These are phyloP conservation scores for Pelargonium myrrhifolium DNA, from an alignment of 441 rosid genomes.

Conservation along the genomic window DNA sequence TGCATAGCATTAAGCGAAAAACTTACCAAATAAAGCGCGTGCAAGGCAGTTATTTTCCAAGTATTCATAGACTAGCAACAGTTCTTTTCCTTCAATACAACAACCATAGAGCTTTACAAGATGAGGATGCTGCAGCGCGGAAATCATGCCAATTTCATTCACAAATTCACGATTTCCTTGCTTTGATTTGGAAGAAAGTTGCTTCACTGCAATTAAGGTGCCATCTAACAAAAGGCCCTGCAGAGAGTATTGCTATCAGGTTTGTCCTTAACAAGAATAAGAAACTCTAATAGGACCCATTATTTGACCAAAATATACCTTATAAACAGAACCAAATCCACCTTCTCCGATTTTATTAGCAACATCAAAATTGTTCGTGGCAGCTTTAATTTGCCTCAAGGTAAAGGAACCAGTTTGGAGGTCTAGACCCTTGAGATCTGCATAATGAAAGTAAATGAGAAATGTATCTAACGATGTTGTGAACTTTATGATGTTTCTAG, in stretches of 20 bases:
- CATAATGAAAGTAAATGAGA: neutral
- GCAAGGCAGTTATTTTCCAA: slow-evolving; percentile 48
- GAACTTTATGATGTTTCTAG: slow-evolving; percentile 12
- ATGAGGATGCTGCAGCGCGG: slow-evolving; percentile 42
- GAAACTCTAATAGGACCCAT: neutral
- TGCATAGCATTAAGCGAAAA: neutral
- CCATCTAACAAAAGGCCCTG: slow-evolving; percentile 46
- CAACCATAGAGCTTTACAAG: slow-evolving; percentile 44
- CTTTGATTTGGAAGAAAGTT: slow-evolving; percentile 42
- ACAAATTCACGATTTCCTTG: slow-evolving; percentile 49
- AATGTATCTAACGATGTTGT: neutral
- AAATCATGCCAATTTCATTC: slow-evolving; percentile 38
- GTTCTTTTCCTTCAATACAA: slow-evolving; percentile 39
- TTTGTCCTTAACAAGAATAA: slow-evolving; percentile 2
- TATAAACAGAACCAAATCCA: slow-evolving; percentile 46
- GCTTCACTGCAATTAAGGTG: slow-evolving; percentile 40
- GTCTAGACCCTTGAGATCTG: slow-evolving; percentile 29
- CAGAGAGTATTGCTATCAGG: slow-evolving; percentile 4
- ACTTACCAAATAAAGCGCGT: slow-evolving; percentile 43
- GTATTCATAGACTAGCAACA: slow-evolving; percentile 43
- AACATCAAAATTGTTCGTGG: slow-evolving; percentile 34
- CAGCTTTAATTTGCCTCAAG: slow-evolving; percentile 35
- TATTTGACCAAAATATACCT: slow-evolving; percentile 19
- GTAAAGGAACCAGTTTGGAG: slow-evolving; percentile 30
- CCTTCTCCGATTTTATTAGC: slow-evolving; percentile 47